Conservation (phyloP, 768 basidiomycete genomes). For the Nevesoporus exiguus region DNA sequence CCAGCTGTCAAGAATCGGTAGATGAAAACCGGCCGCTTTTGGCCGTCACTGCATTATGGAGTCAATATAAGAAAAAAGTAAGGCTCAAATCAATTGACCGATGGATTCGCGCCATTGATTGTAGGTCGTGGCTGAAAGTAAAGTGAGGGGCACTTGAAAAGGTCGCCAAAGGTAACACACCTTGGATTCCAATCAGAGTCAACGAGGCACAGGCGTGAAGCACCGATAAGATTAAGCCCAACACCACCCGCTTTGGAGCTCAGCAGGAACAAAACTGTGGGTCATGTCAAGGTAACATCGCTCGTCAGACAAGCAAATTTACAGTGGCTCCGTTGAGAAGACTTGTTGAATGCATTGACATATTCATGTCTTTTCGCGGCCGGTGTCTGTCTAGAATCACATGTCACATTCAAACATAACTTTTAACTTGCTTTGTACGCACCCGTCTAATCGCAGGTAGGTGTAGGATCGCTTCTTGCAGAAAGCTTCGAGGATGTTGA, state of each 20-base stretch:
- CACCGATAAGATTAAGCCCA: conserved; percentile 91
- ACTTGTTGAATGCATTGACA: conserved; percentile 86
- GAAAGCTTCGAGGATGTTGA: conserved; percentile 86
- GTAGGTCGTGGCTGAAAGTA: conserved; percentile 71
- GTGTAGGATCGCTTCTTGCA: conserved; percentile 76
- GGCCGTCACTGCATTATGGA: conserved; percentile 69
- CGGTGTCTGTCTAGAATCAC: conserved; percentile 61
- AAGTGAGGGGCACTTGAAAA: not conserved
- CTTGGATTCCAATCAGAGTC: conserved; percentile 97
- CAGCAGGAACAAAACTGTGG: conserved; percentile 80
- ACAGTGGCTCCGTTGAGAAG: conserved; percentile 70
- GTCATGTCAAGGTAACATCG: not conserved
- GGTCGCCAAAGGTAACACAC: conserved; percentile 30
- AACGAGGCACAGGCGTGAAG: conserved; percentile 79
- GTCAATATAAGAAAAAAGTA: conserved; percentile 2
- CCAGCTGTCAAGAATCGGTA: conserved; percentile 85
- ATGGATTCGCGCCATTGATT: conserved; percentile 97
- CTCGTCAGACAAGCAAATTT: conserved; percentile 4
- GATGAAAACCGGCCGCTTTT: conserved; percentile 87
- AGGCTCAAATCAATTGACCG: conserved; percentile 45
- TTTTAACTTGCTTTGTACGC: not conserved
- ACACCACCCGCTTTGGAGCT: conserved; percentile 96
- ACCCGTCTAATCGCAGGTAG: conserved; percentile 88
- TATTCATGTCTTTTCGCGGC: conserved; percentile 77
- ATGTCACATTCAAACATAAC: not conserved